phyloP scores from a whole-genome alignment of 2,329 filamentous ascomycete species.

The Scortechinia acanthostroma region DNA sequence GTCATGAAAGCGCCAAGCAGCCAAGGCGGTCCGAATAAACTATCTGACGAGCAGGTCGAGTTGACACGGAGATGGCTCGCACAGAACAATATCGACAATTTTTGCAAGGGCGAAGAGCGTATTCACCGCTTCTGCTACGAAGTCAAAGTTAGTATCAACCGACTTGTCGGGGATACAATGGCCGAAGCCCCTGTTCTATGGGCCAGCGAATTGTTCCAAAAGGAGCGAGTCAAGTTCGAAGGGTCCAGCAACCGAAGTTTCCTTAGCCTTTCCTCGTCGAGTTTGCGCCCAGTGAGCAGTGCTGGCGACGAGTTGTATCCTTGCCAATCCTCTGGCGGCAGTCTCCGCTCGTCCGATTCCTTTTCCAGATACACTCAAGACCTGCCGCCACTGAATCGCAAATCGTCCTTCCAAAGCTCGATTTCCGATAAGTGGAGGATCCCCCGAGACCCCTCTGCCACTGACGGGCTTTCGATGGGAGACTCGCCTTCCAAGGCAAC shows the following conservation, averaged over 20 bases:
- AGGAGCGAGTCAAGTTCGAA: constrained; percentile 20
- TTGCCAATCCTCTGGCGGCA: not conserved
- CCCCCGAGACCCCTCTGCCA: not conserved
- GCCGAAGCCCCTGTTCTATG: constrained; percentile 50
- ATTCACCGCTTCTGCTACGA: constrained; percentile 61
- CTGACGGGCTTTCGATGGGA: not conserved
- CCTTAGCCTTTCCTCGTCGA: not conserved
- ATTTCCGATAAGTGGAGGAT: not conserved
- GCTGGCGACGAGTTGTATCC: not conserved
- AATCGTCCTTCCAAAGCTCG: not conserved
- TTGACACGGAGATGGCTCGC: constrained; percentile 51
- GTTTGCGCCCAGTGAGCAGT: not conserved
- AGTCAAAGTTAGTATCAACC: constrained; percentile 49
- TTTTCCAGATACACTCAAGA: not conserved
- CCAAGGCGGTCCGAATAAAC: constrained; percentile 53
- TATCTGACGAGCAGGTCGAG: constrained; percentile 56
- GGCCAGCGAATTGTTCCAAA: constrained; percentile 52
- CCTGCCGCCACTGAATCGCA: not conserved
- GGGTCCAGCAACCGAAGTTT: not conserved
- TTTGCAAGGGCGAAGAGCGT: constrained; percentile 58
- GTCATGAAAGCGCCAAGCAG: constrained; percentile 49
- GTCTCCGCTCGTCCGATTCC: not conserved
- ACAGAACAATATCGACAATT: constrained; percentile 51
- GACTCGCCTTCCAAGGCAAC: constrained; percentile 33
- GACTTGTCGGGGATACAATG: constrained; percentile 48